Base-by-base conservation (phyloP, 2,329 filamentous ascomycete genomes). In the Claviceps citrina region DNA sequence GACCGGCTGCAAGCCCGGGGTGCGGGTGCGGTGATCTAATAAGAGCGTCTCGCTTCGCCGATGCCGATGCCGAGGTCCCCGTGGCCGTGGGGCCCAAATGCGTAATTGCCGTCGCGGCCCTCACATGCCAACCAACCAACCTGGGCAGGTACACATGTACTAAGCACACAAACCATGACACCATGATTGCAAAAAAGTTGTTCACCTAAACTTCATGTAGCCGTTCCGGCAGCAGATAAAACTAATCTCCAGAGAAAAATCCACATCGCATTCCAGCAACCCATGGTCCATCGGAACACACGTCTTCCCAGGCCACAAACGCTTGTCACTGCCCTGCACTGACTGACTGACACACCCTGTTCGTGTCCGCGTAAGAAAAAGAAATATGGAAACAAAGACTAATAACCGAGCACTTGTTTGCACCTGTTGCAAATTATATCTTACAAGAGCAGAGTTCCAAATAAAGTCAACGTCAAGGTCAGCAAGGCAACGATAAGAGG, bases 381-480 rank as follows among this genome's bases (percentile, higher is more conserved):
- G 32, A 40, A 37, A 43, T 37, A 36, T 44, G 41, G 37, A 42
- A 12, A 39, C 6, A 41, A 16, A 39, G 34, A 18, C 13, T n/a
- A 7, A 13, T 5, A 4, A 24, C 18, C 36, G 24, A 27, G n/a
- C 27, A 13, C 30, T 25, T 35, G 5, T 9, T 15, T 18, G n/a
- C 18, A 28, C 9, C 31, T 7, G 12, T 36, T 2, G 16, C 16
- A 20, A 20, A 18, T 9, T n/a, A 20, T 18, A 45, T 32, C 59
- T 62, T 63, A 66, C 50, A 66, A 51, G 33, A 64, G 46, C 44
- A 64, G 46, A 31, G 61, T 54, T 42, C 62, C 62, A 22, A 64
- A 55, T 18, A 65, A 44, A 31, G 60, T 57, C 43, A 63, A 60
- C 43, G 56, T 33, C 22, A 63, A 45, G 26, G 57, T 50, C 15